Base-by-base conservation (phyloP, 768 basidiomycete species). In the Lentinula detonsa region DNA sequence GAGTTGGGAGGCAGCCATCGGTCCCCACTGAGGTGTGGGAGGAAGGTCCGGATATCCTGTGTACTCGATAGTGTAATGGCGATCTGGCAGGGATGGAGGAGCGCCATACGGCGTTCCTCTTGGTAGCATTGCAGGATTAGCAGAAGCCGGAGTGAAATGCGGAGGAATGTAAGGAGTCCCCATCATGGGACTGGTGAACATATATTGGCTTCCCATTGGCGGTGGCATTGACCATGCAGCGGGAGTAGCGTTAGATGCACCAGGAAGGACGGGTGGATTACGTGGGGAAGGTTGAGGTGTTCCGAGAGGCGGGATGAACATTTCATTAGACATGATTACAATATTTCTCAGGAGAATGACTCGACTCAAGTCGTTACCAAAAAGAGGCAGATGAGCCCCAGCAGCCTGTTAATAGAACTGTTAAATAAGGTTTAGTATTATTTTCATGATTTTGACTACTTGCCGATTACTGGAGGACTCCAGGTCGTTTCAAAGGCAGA, bases 251-350 rank as follows among this genome's bases (percentile, higher is more conserved):
- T 10, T 28, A 42, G 34, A 5, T 11, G 21, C 28, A 52, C 8
- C 40, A 18, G 49, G 50, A 50, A 51, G 48, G 46, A 52, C 50
- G 9, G 48, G 49, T 9, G 35, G 59, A 60, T 60, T 50, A 52
- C 49, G 49, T 52, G 49, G 59, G 15, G 59, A 60, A 23, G 43
- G 57, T 50, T 59, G 50, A 5, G 59, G 59, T 18, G 59, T 60
- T 52, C 50, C 49, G 7, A 60, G 50, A 51, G 59, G 59, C 18
- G 59, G 59, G n/a, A 60, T 60, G 31, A 60, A 60, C 59, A 60
- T 39, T 10, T 60, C 50, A 40, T 23, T 52, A 15, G 57, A 42
- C 59, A 60, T 60, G 16, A 48, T 59, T 59, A 57, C 45, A n/a
- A 15, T 37, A 3, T 18, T 56, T 56, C 23, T 23, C 53, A 55